phyloP scores from a whole-genome alignment of 2,329 filamentous ascomycete species.

The Hypoxylon sp. region DNA sequence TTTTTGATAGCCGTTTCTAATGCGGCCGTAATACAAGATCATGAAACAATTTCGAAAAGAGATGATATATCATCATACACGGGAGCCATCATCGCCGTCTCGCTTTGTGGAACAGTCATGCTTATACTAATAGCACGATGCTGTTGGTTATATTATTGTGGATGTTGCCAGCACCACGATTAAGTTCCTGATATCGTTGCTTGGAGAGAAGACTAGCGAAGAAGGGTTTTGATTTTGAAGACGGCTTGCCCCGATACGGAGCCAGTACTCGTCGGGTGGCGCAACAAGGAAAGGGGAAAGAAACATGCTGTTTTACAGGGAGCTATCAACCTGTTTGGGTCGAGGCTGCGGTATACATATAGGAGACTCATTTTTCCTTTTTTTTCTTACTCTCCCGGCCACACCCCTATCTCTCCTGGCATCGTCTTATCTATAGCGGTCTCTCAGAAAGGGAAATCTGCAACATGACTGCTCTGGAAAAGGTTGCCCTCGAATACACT shows the following conservation, averaged over 20 bases:
- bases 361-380: too few species aligned
- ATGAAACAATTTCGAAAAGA: constrained; percentile 1
- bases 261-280: background rate
- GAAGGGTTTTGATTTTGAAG: background rate
- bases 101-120: background rate
- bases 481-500: background rate
- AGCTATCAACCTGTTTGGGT: too few species aligned
- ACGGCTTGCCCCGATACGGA: background rate
- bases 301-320: too few species aligned
- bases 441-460: too few species aligned
- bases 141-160: background rate
- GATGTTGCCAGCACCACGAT: background rate
- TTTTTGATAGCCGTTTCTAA: background rate
- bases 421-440: too few species aligned
- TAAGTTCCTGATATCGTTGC: background rate
- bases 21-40: background rate
- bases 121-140: background rate
- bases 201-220: background rate
- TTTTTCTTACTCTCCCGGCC: too few species aligned
- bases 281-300: too few species aligned
- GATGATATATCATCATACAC: background rate
- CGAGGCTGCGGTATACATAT: too few species aligned
- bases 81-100: background rate
- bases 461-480: background rate
- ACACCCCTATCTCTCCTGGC: too few species aligned